Evolutionary conservation across 2,329 filamentous ascomycete species (phyloP).

Genomic region (Magnaporthiopsis incrustans): DNA sequence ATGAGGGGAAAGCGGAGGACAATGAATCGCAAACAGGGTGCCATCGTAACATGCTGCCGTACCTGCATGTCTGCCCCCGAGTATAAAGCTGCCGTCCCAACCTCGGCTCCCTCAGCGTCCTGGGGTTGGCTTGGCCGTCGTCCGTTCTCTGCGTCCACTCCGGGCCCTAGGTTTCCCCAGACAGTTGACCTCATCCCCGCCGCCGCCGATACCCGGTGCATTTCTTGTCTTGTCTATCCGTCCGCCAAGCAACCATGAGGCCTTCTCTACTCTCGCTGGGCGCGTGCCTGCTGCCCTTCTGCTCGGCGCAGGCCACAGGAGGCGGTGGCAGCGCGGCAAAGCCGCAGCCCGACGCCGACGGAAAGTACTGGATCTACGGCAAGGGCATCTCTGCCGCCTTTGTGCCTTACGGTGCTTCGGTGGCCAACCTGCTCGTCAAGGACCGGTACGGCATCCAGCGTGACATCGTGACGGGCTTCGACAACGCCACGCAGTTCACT

Average conservation of each 20-base stretch:
- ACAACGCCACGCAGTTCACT: conserved; percentile 65
- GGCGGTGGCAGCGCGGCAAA: background rate
- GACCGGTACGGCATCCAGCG: conserved; percentile 61
- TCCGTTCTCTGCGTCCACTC: background rate
- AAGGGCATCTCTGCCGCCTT: conserved; percentile 60
- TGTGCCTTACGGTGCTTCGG: conserved; percentile 66
- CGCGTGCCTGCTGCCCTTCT: conserved; percentile 3
- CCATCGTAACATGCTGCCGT: background rate
- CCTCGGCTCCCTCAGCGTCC: background rate
- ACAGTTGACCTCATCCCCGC: background rate
- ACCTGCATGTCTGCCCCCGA: background rate
- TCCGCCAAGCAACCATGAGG: background rate
- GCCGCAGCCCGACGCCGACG: conserved; percentile 41
- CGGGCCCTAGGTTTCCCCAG: background rate
- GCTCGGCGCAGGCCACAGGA: conserved; percentile 1
- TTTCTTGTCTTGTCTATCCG: background rate
- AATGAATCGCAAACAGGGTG: background rate
- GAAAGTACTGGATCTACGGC: conserved; percentile 66
- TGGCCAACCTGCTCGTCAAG: conserved; percentile 63
- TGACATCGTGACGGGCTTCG: conserved; percentile 66
- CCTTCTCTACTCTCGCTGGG: background rate
- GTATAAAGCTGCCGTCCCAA: background rate
- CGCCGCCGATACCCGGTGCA: background rate
- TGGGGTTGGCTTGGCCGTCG: background rate
- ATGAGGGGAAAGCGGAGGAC: background rate